Evolutionary conservation across 2,329 filamentous ascomycete genomes (phyloP).

Genomic region (Xylaria sp.): DNA sequence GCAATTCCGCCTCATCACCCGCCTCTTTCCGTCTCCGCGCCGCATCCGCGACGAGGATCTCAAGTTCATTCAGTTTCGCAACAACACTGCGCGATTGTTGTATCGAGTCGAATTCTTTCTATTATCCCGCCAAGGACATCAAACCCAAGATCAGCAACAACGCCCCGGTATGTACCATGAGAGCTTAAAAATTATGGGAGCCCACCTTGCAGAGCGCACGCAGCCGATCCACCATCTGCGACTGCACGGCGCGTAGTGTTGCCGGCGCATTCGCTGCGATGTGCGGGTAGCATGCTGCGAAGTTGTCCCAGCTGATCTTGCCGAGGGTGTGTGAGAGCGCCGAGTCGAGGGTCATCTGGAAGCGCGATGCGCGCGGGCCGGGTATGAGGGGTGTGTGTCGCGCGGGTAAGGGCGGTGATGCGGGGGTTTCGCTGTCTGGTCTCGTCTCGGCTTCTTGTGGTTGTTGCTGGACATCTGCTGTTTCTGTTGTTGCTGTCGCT

Average conservation of each 20-base stretch:
- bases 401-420: constrained; percentile 32
- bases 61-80: constrained; percentile 53
- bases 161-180: too few relatives aligned
- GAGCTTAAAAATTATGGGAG: background rate
- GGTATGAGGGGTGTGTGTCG: constrained; percentile 43
- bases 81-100: constrained; percentile 49
- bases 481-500: background rate
- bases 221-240: constrained; percentile 53
- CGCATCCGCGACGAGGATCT: constrained; percentile 50
- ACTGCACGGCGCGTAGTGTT: constrained; percentile 50
- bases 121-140: background rate
- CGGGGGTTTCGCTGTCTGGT: constrained; percentile 4
- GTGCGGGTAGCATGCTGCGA: constrained; percentile 57
- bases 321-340: constrained; percentile 50
- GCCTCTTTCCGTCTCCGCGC: constrained; percentile 35
- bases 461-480: background rate
- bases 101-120: constrained; percentile 55
- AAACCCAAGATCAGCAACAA: too few relatives aligned
- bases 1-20: constrained; percentile 25
- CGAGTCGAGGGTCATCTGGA: constrained; percentile 49
- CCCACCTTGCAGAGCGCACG: constrained; percentile 47
- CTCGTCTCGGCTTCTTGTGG: constrained; percentile 1
- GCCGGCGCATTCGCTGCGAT: constrained; percentile 47
- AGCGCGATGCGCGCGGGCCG: constrained; percentile 52
- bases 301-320: constrained; percentile 52